phyloP scores from a whole-genome alignment of 169 alveolate species.

The Plasmodium adleri region DNA sequence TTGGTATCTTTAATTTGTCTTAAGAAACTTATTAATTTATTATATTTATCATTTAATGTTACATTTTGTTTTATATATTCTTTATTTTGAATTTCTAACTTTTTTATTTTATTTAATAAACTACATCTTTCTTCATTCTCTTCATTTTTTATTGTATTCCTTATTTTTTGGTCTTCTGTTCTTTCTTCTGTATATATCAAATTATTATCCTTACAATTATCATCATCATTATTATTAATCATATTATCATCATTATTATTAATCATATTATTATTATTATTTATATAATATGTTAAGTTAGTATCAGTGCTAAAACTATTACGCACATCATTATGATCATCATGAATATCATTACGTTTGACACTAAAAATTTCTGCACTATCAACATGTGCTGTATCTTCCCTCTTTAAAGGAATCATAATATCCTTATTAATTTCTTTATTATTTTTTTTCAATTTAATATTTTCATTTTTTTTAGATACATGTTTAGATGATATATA shows the following conservation, averaged over 20 bases:
- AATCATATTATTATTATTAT: background rate
- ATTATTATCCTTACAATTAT: background rate
- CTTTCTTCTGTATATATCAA: background rate
- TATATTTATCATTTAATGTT: constrained; percentile 27
- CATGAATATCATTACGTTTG: too few relatives aligned
- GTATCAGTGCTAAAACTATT: too few relatives aligned
- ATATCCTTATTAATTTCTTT: too few relatives aligned
- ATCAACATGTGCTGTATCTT: too few relatives aligned
- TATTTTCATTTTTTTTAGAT: background rate
- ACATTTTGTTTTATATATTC: constrained; percentile 25
- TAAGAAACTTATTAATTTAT: constrained; percentile 12
- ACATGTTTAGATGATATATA: background rate
- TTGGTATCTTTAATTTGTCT: constrained; percentile 19
- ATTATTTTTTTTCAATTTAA: background rate
- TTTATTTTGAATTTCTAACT: constrained; percentile 32
- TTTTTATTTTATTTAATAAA: constrained; percentile 23
- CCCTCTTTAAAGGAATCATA: too few relatives aligned
- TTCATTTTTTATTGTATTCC: background rate
- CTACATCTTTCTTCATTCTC: background rate
- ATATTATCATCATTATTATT: background rate
- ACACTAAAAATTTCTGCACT: too few relatives aligned
- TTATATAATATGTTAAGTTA: too few relatives aligned
- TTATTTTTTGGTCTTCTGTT: background rate
- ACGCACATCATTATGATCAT: too few relatives aligned
- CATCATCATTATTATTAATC: background rate